Base-by-base conservation (phyloP, 2,329 filamentous ascomycete genomes). In the Neopestalotiopsis clavispora region DNA sequence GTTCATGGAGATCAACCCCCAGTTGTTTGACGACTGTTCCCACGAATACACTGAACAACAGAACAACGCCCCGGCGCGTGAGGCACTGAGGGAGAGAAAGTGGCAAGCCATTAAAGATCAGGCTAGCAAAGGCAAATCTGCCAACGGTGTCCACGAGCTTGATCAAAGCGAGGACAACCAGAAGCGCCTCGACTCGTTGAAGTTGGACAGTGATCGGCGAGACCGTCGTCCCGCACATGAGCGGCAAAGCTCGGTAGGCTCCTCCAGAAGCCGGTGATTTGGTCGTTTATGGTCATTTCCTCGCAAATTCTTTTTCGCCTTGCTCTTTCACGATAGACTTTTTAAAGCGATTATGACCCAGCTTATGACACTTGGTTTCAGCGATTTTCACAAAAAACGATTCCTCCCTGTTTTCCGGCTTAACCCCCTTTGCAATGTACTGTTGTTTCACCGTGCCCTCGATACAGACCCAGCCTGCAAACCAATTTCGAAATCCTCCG, bases 1-100 rank as follows among this genome's bases (percentile, higher is more conserved):
- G 49, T 99, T 99, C 82, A 99, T 99, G 96, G 96, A 99, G 80
- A 98, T 99, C 77, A 98, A 98, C 80, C 96, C 96, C 10, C 95
- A 98, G 80, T 89, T 99, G 28, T 99, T 99, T 76, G 96, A 99
- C 75, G 96, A 99, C 78, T 99, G 96, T 83, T 98, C 96, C 45
- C 95, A 98, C 78, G 95, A 98, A 72, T 99, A 99, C 82, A 97
- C 95, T 4, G 95, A 98, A 80, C 92, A 96, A 76, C 95, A 98
- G 82, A 97, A 97, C 81, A 96, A 90, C 72, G 94, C 95, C 3
- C 91, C 93, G n/a, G 89, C 94, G 70, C 90, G 95, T 68, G 92
- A 98, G 80, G 90, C 92, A 72, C 86, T 90, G 71, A 90, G 96
- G 72, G 91, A 97, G 80, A 90, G 91, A 73, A 94, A 95, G 78